phyloP scores from a whole-genome alignment of 331 rosid species.

The Erythrophleum ivorense region DNA sequence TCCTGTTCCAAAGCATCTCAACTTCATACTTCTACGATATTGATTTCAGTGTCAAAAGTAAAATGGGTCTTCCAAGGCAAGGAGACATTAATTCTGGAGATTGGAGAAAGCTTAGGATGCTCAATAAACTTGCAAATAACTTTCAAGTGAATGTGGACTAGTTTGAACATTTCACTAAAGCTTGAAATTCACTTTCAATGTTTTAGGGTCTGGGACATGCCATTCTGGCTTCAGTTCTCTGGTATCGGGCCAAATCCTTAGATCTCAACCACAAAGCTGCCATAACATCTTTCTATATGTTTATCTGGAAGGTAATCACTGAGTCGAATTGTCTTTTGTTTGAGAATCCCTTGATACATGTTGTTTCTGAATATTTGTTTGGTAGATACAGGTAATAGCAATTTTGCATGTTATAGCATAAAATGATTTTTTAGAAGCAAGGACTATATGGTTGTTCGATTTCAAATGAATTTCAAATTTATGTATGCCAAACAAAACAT shows the following conservation, averaged over 20 bases:
- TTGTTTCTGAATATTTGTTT: background rate
- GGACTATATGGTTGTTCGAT: background rate
- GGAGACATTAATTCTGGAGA: slow-evolving; percentile 27
- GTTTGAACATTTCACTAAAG: slow-evolving; percentile 26
- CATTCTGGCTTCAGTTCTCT: slow-evolving; percentile 67
- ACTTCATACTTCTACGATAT: background rate
- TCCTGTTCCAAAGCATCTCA: slow-evolving; percentile 16
- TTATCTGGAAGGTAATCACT: slow-evolving; percentile 89
- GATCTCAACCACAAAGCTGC: slow-evolving; percentile 85
- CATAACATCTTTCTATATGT: slow-evolving; percentile 92
- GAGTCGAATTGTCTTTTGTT: slow-evolving; percentile 14
- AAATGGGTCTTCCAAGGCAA: background rate
- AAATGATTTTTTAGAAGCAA: background rate
- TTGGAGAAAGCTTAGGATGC: slow-evolving; percentile 30
- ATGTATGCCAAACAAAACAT: background rate
- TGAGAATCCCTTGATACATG: background rate
- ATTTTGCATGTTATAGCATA: background rate
- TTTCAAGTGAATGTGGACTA: background rate
- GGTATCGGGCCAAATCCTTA: slow-evolving; percentile 81
- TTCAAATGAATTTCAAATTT: background rate
- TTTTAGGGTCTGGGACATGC: slow-evolving; percentile 76
- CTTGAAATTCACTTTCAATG: slow-evolving; percentile 35
- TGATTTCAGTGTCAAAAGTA: slow-evolving; percentile 28
- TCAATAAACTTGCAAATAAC: background rate
- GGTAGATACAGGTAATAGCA: background rate